Base-by-base conservation (phyloP, 2,329 filamentous ascomycete species). In the Phaeosphaeria sp. region DNA sequence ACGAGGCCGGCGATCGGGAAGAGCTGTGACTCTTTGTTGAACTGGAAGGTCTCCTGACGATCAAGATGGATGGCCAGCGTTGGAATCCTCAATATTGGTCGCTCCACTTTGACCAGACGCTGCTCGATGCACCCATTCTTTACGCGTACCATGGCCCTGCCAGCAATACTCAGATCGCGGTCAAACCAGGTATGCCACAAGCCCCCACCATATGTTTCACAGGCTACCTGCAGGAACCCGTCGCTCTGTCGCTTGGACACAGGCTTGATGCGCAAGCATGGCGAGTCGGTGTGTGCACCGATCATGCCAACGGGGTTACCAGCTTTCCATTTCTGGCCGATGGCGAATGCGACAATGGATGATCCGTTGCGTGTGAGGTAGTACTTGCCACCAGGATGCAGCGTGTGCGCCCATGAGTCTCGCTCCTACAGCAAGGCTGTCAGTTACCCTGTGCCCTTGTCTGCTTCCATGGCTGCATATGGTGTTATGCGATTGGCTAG, bases 161-260 rank as follows among this genome's bases (percentile, higher is more conserved):
- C 95, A 30, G 95, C 95, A 53, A 98, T 88, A 68, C 91, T 90
- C 61, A 99, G 82, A 76, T 99, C 95, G 50, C 95, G 89, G 77
- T 99, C 95, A 74, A 99, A 99, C 95, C 88, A 99, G 47, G 92
- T 96, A 79, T 97, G 93, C 94, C 94, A 98, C 72, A 98, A 89
- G 55, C 95, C 95, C 60, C 95, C 95, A 52, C 95, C 95, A 73
- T 99, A 99, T 1, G 92, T 94, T 83, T 99, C 95, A 51, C 97
- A 94, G 52, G 93, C 95, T 56, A 99, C 89, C 79, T 99, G 95
- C 62, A 97, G 80, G 78, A 95, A 99, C 13, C 94, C 94, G 64
- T 91, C 90, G 55, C 86, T 88, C 72, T 87, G 85, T 81, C 94
- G 95, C 80, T 94, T 97, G 73, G 92, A 96, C 43, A 97, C 89